These are phyloP conservation scores for Penicillium capsulatum DNA, from an alignment of 2,329 filamentous ascomycete genomes.

Conservation along the genomic window DNA sequence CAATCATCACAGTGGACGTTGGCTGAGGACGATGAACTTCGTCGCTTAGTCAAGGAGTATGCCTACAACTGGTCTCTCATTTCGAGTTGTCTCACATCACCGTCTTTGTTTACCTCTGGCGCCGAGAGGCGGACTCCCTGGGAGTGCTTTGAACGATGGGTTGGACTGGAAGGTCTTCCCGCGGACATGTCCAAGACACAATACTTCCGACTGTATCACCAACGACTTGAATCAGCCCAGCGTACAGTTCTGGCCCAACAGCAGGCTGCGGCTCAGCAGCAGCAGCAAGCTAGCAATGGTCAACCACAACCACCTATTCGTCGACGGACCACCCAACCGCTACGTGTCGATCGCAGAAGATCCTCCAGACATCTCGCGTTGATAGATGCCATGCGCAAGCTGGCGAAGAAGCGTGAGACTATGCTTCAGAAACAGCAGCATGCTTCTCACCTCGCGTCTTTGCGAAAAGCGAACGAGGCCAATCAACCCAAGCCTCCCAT, in stretches of 20 bases:
- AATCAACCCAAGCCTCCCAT: slow-evolving; percentile 55
- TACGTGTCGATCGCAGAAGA: slow-evolving; percentile 80
- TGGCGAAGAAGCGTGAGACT: slow-evolving; percentile 90
- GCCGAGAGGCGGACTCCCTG: slow-evolving; percentile 88
- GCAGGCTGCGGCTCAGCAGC: slow-evolving; percentile 52
- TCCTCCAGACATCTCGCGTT: slow-evolving; percentile 83
- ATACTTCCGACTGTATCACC: slow-evolving; percentile 78
- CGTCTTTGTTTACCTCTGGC: slow-evolving; percentile 75
- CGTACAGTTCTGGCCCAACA: slow-evolving; percentile 56
- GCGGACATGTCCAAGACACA: slow-evolving; percentile 92
- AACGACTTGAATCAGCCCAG: slow-evolving; percentile 60
- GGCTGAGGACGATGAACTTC: slow-evolving; percentile 85
- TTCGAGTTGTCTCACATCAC: slow-evolving; percentile 69
- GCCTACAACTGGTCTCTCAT: slow-evolving; percentile 98
- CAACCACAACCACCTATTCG: slow-evolving; percentile 54
- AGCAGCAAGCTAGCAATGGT: slow-evolving; percentile 49
- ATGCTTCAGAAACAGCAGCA: slow-evolving; percentile 83
- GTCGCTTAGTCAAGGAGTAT: slow-evolving; percentile 79
- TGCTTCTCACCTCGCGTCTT: slow-evolving; percentile 66
- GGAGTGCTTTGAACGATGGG: slow-evolving; percentile 98
- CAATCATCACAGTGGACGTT: slow-evolving; percentile 86
- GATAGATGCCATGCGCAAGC: slow-evolving; percentile 90
- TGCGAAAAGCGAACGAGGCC: slow-evolving; percentile 74
- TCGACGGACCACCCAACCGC: slow-evolving; percentile 68
- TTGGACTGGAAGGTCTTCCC: slow-evolving; percentile 82